phyloP scores from a whole-genome alignment of 176 grass and related monocot genomes.

The Cenchrus americanus region DNA sequence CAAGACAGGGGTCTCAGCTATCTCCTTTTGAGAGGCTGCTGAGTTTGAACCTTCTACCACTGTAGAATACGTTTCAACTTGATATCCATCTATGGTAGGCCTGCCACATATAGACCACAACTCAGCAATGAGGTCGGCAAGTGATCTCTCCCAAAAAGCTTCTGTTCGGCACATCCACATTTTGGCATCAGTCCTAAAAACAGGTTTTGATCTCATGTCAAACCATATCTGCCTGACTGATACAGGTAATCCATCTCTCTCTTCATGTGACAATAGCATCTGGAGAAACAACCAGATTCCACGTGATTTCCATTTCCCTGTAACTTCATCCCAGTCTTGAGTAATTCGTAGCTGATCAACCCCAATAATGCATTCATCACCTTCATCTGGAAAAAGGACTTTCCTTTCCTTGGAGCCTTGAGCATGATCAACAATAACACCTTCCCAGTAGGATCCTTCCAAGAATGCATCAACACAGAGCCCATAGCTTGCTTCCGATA shows the following conservation, averaged over 20 bases:
- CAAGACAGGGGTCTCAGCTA: constrained; percentile 25
- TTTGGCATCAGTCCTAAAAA: constrained; percentile 45
- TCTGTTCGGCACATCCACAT: constrained; percentile 60
- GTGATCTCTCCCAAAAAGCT: constrained; percentile 52
- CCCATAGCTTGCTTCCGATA: constrained; percentile 54
- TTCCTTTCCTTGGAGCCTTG: constrained; percentile 51
- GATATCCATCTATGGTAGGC: constrained; percentile 23
- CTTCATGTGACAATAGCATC: constrained; percentile 54
- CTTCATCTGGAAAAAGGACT: constrained; percentile 78
- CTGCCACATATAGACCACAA: constrained; percentile 51
- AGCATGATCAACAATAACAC: constrained; percentile 65
- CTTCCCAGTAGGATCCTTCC: constrained; percentile 79
- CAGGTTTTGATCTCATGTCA: constrained; percentile 50
- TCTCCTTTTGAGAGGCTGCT: constrained; percentile 11
- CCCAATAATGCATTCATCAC: constrained; percentile 52
- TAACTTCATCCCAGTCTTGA: constrained; percentile 75
- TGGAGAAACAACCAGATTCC: constrained; percentile 76
- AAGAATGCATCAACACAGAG: constrained; percentile 65
- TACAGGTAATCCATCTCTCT: constrained; percentile 53
- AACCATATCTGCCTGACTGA: constrained; percentile 75
- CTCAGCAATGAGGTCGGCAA: constrained; percentile 46
- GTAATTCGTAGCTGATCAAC: constrained; percentile 59
- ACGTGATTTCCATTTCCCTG: constrained; percentile 63
- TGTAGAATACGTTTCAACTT: constrained; percentile 3
- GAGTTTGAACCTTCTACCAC: constrained; percentile 21